A percentile compares a stretch with the other conserved stretches of the same genome.
Evolutionary conservation across 2,329 filamentous ascomycete genomes (phyloP).

Genomic region (Colletotrichum shisoi): DNA sequence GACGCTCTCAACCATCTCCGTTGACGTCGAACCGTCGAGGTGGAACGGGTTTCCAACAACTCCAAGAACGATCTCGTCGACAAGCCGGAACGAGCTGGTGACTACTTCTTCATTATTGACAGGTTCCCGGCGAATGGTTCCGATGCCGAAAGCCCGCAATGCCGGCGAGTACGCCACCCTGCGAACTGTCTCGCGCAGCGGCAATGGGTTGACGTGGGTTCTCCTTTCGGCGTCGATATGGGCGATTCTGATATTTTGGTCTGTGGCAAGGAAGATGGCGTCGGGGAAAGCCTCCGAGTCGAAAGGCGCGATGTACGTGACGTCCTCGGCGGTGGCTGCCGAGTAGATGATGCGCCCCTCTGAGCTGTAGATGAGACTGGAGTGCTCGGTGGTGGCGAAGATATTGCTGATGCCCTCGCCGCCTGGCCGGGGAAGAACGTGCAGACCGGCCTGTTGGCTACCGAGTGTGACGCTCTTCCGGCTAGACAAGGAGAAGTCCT

Average conservation of each 20-base stretch:
- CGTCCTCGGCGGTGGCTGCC: constrained; percentile 88
- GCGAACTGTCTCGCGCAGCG: constrained; percentile 82
- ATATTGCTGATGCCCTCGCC: constrained; percentile 75
- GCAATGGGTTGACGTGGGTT: constrained; percentile 85
- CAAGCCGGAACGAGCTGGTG: constrained; percentile 82
- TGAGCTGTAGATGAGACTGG: constrained; percentile 88
- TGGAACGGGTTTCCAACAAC: constrained; percentile 74
- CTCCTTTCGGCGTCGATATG: constrained; percentile 83
- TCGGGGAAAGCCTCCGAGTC: constrained; percentile 81
- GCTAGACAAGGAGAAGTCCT: constrained; percentile 69
- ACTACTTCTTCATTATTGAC: constrained; percentile 76
- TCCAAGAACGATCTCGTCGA: constrained; percentile 88
- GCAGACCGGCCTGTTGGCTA: constrained; percentile 82
- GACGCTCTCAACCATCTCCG: constrained; percentile 85
- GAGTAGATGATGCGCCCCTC: constrained; percentile 92
- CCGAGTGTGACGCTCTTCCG: constrained; percentile 86
- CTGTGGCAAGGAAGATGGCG: constrained; percentile 82
- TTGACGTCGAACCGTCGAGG: constrained; percentile 57
- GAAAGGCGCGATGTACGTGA: constrained; percentile 82
- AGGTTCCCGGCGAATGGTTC: constrained; percentile 80
- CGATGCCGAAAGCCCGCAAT: constrained; percentile 84
- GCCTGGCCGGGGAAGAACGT: constrained; percentile 70
- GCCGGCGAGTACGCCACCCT: constrained; percentile 83
- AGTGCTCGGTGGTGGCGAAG: constrained; percentile 92
- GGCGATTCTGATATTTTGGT: constrained; percentile 78